Percentiles rank a stretch among this genome's conserved stretches.
phyloP scores from a whole-genome alignment of 176 grass and related monocot species.

The Oryza meyeriana region DNA sequence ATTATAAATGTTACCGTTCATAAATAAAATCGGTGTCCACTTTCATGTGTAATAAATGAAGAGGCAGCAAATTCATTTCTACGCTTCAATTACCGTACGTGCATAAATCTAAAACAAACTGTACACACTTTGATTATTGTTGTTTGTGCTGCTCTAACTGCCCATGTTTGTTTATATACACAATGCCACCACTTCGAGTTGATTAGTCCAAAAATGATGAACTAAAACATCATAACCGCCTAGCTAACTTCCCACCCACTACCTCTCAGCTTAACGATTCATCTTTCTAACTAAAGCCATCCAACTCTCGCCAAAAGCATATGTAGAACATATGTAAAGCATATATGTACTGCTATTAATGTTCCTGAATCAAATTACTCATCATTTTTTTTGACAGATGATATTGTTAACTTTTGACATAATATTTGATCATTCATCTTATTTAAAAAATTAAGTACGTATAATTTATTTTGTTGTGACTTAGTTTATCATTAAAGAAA shows the following conservation, averaged over 20 bases:
- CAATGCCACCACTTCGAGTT: conserved; percentile 16
- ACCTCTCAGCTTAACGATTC: conserved; percentile 15
- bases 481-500: too few relatives aligned
- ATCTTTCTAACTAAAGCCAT: conserved; percentile 29
- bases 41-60: too few relatives aligned
- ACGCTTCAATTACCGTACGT: too few relatives aligned
- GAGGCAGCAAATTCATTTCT: too few relatives aligned
- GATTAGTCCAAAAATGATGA: conserved; percentile 33
- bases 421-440: too few relatives aligned
- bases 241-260: conserved; percentile 24
- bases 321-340: neutral
- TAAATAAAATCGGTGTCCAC: too few relatives aligned
- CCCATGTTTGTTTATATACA: conserved; percentile 18
- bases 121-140: neutral
- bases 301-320: conserved; percentile 25
- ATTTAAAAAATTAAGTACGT: too few relatives aligned
- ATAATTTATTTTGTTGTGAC: too few relatives aligned
- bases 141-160: conserved; percentile 24
- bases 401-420: too few relatives aligned
- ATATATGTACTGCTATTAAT: neutral
- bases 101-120: too few relatives aligned
- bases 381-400: too few relatives aligned
- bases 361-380: neutral
- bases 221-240: conserved; percentile 27
- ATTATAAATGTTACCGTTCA: too few relatives aligned